Conservation (phyloP, 805 yeast species). For the Metschnikowia lunata region DNA sequence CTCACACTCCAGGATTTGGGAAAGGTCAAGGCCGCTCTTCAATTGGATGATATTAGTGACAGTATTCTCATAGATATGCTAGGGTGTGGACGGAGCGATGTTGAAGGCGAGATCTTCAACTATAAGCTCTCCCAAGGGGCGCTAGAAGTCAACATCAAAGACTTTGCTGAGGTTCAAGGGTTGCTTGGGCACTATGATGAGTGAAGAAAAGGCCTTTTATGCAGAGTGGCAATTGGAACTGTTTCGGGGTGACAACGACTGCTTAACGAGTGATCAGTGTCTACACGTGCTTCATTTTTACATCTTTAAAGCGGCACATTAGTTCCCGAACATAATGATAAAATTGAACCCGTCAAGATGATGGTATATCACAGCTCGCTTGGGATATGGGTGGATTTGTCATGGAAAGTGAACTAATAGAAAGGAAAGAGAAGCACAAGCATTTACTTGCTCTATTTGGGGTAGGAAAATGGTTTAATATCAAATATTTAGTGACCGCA, state of each 20-base stretch:
- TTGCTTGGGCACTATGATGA: slow-evolving; percentile 35
- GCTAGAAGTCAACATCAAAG: slow-evolving; percentile 30
- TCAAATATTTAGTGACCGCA: too few relatives aligned
- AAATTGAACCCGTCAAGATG: too few relatives aligned
- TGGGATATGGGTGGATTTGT: too few relatives aligned
- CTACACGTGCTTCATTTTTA: too few relatives aligned
- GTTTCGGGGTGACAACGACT: background rate
- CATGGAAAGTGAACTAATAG: too few relatives aligned
- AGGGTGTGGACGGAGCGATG: slow-evolving; percentile 29
- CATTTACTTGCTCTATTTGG: too few relatives aligned
- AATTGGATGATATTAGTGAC: slow-evolving; percentile 32
- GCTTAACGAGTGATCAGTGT: background rate
- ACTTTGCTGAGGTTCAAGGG: slow-evolving; percentile 41
- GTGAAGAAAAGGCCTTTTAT: background rate
- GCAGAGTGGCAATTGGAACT: background rate
- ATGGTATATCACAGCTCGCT: too few relatives aligned
- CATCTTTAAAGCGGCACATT: too few relatives aligned
- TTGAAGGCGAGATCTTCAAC: slow-evolving; percentile 26
- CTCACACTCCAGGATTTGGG: slow-evolving; percentile 21
- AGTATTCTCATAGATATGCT: slow-evolving; percentile 39
- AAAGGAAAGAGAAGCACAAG: too few relatives aligned
- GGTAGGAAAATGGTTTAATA: too few relatives aligned
- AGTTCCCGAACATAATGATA: too few relatives aligned
- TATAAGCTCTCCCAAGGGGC: slow-evolving; percentile 28
- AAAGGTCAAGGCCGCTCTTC: slow-evolving; percentile 25